Conservation (phyloP, 768 basidiomycete genomes). For the Mycena venus region DNA sequence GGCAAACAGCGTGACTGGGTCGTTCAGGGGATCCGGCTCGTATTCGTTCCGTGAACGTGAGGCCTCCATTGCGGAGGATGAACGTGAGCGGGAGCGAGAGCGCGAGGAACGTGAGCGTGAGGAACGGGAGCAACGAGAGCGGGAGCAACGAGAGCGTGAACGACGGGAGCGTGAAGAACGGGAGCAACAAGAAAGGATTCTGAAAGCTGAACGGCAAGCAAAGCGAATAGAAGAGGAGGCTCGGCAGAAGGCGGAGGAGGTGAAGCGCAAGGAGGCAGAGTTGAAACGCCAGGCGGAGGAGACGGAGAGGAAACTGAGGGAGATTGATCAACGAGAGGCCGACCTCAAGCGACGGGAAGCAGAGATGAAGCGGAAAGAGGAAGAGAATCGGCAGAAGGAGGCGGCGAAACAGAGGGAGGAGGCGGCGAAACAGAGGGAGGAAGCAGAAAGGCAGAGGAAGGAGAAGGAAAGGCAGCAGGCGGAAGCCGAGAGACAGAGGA, state of each 20-base stretch:
- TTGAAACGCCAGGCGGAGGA: slow-evolving; percentile 34
- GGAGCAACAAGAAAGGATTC: not conserved
- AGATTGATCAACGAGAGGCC: slow-evolving; percentile 33
- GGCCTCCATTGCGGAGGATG: no score
- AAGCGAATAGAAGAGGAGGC: slow-evolving; percentile 14
- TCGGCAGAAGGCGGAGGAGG: slow-evolving; percentile 18
- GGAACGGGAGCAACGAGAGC: not conserved
- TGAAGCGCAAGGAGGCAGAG: slow-evolving; percentile 22
- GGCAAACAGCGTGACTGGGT: not conserved
- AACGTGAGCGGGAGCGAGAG: not conserved
- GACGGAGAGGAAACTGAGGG: slow-evolving; percentile 33
- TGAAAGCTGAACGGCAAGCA: slow-evolving; percentile 11
- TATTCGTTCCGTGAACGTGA: slow-evolving; percentile 12
- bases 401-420: slow-evolving; percentile 37
- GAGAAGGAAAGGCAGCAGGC: slow-evolving; percentile 37
- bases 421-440: slow-evolving; percentile 20
- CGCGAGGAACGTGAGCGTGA: not conserved
- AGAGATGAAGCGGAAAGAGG: slow-evolving; percentile 32
- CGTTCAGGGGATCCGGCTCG: slow-evolving; percentile 3
- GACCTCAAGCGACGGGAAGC: slow-evolving; percentile 28
- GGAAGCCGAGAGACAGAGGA: slow-evolving; percentile 45
- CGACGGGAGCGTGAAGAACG: not conserved
- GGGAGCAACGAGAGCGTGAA: not conserved
- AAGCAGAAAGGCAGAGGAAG: slow-evolving; percentile 37
- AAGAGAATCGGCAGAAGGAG: slow-evolving; percentile 35